These are phyloP conservation scores for Dactylellina drechsleri DNA, from an alignment of 2,329 filamentous ascomycete genomes.

Conservation along the genomic window DNA sequence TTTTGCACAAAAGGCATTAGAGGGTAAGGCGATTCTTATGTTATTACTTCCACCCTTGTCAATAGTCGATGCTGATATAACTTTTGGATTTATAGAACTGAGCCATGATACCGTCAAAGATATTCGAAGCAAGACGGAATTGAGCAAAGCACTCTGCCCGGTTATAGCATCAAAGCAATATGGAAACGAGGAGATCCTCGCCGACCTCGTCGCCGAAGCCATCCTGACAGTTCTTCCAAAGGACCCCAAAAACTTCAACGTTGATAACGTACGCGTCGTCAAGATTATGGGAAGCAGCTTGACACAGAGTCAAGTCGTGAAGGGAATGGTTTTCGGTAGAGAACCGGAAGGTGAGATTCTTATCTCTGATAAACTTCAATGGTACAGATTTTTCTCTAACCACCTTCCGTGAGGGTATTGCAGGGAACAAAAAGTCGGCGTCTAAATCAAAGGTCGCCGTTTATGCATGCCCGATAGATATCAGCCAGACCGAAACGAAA, in stretches of 20 bases:
- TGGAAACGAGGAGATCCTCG: constrained; percentile 88
- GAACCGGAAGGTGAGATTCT: constrained; percentile 78
- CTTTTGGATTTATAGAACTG: constrained; percentile 69
- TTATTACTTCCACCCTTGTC: neutral
- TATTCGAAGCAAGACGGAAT: constrained; percentile 79
- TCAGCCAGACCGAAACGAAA: constrained; percentile 97
- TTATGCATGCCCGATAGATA: constrained; percentile 95
- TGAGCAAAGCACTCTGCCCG: constrained; percentile 93
- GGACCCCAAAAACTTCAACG: constrained; percentile 95
- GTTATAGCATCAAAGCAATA: constrained; percentile 97
- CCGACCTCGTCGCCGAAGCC: constrained; percentile 84
- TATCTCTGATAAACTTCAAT: constrained; percentile 49
- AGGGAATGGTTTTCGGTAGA: constrained; percentile 97
- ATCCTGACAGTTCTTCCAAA: constrained; percentile 91
- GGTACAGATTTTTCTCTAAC: neutral
- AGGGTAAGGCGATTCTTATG: constrained; percentile 66
- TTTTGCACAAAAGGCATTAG: constrained; percentile 83
- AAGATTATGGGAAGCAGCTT: constrained; percentile 99
- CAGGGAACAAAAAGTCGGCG: constrained; percentile 80
- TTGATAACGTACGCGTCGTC: constrained; percentile 97
- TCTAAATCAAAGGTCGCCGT: constrained; percentile 94
- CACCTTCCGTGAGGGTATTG: neutral
- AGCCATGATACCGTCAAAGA: constrained; percentile 90
- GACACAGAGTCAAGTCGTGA: constrained; percentile 92
- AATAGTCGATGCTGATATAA: neutral